phyloP scores from a whole-genome alignment of 2,329 filamentous ascomycete genomes.

The Blastomyces silverae region DNA sequence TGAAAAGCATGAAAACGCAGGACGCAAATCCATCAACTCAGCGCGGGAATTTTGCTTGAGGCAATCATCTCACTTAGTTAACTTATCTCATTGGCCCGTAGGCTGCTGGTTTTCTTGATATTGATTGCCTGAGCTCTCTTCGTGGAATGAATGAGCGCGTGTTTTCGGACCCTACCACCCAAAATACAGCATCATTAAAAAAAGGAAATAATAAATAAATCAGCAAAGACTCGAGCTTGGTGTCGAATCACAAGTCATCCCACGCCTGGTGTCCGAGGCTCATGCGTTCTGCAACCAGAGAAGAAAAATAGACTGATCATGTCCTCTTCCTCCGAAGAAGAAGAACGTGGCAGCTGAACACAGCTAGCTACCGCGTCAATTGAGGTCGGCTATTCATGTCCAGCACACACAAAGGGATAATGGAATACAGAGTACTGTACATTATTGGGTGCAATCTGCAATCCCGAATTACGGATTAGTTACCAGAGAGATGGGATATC shows the following conservation, averaged over 20 bases:
- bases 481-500: slow-evolving; percentile 4
- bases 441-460: background rate
- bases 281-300: background rate
- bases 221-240: background rate
- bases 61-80: too few species aligned
- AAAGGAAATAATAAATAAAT: background rate
- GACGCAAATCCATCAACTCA: too few species aligned
- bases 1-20: too few species aligned
- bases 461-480: background rate
- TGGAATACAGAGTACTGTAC: too few species aligned
- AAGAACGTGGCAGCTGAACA: background rate
- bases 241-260: slow-evolving; percentile 1
- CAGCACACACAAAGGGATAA: background rate
- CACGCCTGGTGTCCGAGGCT: background rate
- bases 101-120: too few species aligned
- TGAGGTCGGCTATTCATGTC: background rate
- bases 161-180: too few species aligned
- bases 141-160: too few species aligned
- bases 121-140: too few species aligned
- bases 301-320: slow-evolving; percentile 1
- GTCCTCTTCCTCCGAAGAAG: background rate
- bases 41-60: too few species aligned
- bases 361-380: background rate
- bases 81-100: too few species aligned
- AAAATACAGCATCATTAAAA: too few species aligned